These are phyloP conservation scores for Fagus sylvatica DNA, from an alignment of 306 rosid genomes.

Conservation along the genomic window DNA sequence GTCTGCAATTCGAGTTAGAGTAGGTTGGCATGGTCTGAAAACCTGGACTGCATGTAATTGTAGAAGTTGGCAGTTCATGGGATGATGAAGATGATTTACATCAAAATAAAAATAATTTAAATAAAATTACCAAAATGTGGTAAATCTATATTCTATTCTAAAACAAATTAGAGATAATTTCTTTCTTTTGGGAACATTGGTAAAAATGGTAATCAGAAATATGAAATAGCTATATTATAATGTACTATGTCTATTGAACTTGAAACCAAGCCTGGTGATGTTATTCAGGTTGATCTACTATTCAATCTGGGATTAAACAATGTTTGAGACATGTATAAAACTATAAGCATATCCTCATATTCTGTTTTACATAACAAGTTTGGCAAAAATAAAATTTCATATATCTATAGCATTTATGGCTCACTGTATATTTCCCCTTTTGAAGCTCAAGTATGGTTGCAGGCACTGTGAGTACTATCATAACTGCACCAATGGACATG, in stretches of 20 bases:
- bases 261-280: background rate
- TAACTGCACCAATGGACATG: slow-evolving; percentile 93
- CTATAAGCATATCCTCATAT: background rate
- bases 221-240: background rate
- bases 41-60: background rate
- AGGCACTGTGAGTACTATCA: slow-evolving; percentile 68
- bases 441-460: slow-evolving; percentile 85
- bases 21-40: slow-evolving; percentile 17
- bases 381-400: slow-evolving; percentile 3
- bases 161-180: background rate
- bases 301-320: slow-evolving; percentile 13
- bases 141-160: background rate
- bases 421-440: slow-evolving; percentile 31
- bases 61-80: background rate
- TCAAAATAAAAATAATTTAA: background rate
- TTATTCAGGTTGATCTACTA: slow-evolving; percentile 7
- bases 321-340: background rate
- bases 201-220: background rate
- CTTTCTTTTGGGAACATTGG: background rate
- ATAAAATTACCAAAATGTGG: background rate
- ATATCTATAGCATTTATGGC: slow-evolving; percentile 17
- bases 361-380: slow-evolving; percentile 6
- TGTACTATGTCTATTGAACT: slow-evolving; percentile 10
- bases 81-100: slow-evolving; percentile 2
- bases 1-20: slow-evolving; percentile 26